These are phyloP conservation scores for Ramaria sp. DNA, from an alignment of 768 basidiomycete genomes.

Conservation along the genomic window DNA sequence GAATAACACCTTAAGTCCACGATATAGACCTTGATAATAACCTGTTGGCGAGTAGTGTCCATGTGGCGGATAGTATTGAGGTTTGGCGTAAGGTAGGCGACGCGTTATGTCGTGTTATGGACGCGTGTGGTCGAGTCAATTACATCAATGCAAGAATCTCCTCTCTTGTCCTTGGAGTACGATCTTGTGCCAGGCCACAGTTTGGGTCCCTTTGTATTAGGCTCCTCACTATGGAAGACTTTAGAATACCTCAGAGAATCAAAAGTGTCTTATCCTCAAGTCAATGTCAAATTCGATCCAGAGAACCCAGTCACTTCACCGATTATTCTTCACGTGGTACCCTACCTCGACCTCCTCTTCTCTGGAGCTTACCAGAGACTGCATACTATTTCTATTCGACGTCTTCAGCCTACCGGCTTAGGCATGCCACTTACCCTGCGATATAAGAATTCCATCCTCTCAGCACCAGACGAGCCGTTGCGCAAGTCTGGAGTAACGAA, in stretches of 20 bases:
- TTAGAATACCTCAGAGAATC: conserved; percentile 56
- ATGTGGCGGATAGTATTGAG: conserved; percentile 15
- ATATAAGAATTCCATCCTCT: conserved; percentile 56
- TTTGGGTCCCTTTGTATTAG: conserved; percentile 63
- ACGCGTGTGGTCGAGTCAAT: conserved; percentile 6
- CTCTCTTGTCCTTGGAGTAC: conserved; percentile 40
- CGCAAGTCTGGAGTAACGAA: conserved; percentile 55
- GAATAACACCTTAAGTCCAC: background rate
- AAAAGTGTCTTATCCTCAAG: conserved; percentile 64
- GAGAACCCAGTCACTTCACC: conserved; percentile 62
- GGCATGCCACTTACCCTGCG: conserved; percentile 50
- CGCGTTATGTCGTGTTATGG: conserved; percentile 10
- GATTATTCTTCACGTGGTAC: conserved; percentile 66
- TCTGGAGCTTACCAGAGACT: conserved; percentile 70
- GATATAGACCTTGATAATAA: conserved; percentile 32
- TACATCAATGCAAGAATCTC: background rate
- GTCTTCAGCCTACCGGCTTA: conserved; percentile 29
- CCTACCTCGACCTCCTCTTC: conserved; percentile 79
- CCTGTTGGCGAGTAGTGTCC: conserved; percentile 29
- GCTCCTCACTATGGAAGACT: conserved; percentile 69
- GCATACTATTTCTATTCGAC: conserved; percentile 65
- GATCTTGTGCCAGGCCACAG: conserved; percentile 70
- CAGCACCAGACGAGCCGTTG: conserved; percentile 49
- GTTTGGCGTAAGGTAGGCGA: background rate
- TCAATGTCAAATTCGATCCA: conserved; percentile 76